Conservation (phyloP, 108 stramenopile species). For the Aurantiochytrium sp. region DNA sequence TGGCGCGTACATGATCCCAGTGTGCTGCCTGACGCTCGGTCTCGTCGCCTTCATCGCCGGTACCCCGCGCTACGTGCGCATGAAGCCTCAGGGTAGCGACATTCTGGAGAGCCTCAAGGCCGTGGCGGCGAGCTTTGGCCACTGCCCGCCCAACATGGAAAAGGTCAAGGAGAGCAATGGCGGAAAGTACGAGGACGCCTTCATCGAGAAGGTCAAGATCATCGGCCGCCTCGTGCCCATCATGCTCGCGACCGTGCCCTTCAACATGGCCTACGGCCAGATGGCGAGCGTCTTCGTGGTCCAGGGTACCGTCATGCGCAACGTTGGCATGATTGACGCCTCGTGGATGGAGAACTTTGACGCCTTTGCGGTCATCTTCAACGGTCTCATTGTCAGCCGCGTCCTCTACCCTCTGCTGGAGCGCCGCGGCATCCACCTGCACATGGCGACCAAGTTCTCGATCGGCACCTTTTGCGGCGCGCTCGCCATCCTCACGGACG, state of each 20-base stretch:
- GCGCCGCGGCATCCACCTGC: conserved; percentile 62
- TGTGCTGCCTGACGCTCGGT: conserved; percentile 60
- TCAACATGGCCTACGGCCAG: conserved; percentile 77
- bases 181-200: not conserved
- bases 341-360: conserved; percentile 72
- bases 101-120: conserved; percentile 29
- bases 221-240: conserved; percentile 58
- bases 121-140: not conserved
- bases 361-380: conserved; percentile 65
- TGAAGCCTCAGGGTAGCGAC: conserved; percentile 43
- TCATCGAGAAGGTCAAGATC: conserved; percentile 14
- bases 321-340: conserved; percentile 69
- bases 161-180: not conserved
- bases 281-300: conserved; percentile 77
- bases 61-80: conserved; percentile 61
- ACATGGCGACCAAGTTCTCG: conserved; percentile 76
- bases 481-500: conserved; percentile 63
- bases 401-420: conserved; percentile 64
- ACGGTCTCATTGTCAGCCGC: conserved; percentile 64
- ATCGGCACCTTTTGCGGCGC: conserved; percentile 69
- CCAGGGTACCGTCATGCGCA: conserved; percentile 74
- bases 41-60: conserved; percentile 63
- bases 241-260: conserved; percentile 64
- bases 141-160: conserved; percentile 29
- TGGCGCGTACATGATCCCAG: conserved; percentile 69